These are phyloP conservation scores for Lathyrus tuberosus DNA, from an alignment of 306 rosid genomes.

Conservation along the genomic window DNA sequence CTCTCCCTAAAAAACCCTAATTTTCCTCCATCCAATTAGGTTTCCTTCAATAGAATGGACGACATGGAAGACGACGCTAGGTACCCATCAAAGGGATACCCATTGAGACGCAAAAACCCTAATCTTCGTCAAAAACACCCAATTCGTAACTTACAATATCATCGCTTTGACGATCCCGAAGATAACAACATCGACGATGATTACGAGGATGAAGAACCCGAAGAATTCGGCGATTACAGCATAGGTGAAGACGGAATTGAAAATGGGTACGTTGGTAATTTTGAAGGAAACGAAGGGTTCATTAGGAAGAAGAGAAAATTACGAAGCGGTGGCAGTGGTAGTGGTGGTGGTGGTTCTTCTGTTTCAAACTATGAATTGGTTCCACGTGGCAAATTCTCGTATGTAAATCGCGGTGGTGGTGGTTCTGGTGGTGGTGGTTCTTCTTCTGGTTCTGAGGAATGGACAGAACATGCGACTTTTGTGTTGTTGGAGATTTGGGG, in stretches of 20 bases:
- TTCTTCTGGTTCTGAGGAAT: constrained; percentile 42
- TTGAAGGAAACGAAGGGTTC: constrained; percentile 44
- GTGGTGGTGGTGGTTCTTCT: constrained; percentile 38
- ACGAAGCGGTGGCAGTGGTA: constrained; percentile 22
- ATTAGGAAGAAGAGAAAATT: constrained; percentile 57
- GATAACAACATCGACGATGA: constrained; percentile 41
- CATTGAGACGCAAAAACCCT: constrained; percentile 43
- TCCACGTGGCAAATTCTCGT: constrained; percentile 43
- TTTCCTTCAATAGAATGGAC: constrained; percentile 43
- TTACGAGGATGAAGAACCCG: constrained; percentile 46
- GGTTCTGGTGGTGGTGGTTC: background rate
- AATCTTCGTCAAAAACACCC: constrained; percentile 52
- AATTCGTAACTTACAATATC: constrained; percentile 40
- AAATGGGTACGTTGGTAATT: constrained; percentile 38
- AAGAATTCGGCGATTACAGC: constrained; percentile 36
- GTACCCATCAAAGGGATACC: constrained; percentile 54
- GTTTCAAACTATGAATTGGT: constrained; percentile 55
- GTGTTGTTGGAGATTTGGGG: constrained; percentile 84
- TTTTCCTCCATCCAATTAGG: constrained; percentile 16
- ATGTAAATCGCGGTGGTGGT: constrained; percentile 16
- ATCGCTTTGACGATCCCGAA: constrained; percentile 42
- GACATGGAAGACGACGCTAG: constrained; percentile 61
- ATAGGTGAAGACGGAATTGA: background rate
- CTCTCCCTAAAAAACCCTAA: background rate
- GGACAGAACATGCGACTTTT: constrained; percentile 67